Evolutionary conservation across 2,329 filamentous ascomycete genomes (phyloP).

Genomic region (Paracamarosporium sp.): DNA sequence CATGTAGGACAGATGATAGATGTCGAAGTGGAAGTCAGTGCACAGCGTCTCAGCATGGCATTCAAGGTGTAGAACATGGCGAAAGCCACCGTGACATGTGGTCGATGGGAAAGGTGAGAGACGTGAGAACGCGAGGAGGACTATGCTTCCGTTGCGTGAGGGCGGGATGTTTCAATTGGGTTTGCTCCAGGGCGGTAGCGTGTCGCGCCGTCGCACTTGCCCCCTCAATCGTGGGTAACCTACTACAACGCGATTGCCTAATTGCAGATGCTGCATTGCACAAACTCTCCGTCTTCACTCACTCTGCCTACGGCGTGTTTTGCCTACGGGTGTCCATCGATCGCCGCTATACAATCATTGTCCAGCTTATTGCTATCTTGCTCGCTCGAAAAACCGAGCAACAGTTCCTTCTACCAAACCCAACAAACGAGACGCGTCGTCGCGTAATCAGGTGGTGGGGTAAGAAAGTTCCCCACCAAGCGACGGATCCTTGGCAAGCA

Average conservation of each 20-base stretch:
- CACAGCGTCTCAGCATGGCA: background rate
- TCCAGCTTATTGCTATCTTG: too few species aligned
- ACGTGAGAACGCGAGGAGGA: slow-evolving; percentile 2
- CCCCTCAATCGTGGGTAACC: too few species aligned
- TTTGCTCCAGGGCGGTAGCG: background rate
- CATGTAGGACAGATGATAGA: too few species aligned
- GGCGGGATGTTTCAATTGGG: background rate
- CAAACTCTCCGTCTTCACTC: background rate
- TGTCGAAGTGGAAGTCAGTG: too few species aligned
- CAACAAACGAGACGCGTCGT: slow-evolving; percentile 21
- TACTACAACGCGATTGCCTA: too few species aligned
- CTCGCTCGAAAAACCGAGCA: too few species aligned
- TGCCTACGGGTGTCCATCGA: too few species aligned
- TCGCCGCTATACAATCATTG: too few species aligned
- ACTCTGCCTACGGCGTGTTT: background rate
- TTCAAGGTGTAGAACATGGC: slow-evolving; percentile 1
- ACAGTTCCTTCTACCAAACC: too few species aligned
- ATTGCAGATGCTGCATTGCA: background rate
- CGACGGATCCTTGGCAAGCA: background rate
- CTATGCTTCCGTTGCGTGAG: background rate
- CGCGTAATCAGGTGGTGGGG: slow-evolving; percentile 32
- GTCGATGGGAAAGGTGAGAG: slow-evolving; percentile 8
- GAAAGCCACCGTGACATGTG: slow-evolving; percentile 13
- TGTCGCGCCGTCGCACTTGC: background rate
- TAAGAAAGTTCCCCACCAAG: slow-evolving; percentile 5